Base-by-base conservation (phyloP, 257 asterid species). In the Plantago ovata region DNA sequence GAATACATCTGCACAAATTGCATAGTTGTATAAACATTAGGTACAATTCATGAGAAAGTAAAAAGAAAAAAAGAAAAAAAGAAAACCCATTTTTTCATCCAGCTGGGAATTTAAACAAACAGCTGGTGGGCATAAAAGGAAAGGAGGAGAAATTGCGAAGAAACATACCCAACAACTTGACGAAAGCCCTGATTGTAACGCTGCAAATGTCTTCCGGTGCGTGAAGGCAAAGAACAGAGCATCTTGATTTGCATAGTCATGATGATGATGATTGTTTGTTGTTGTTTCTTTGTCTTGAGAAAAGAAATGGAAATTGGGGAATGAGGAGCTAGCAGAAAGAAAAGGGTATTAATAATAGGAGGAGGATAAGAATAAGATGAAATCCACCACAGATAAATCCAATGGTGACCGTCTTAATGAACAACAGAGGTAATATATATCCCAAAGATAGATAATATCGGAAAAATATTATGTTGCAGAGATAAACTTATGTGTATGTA, bases 161-260 rank as follows among this genome's bases (percentile, higher is more conserved):
- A 13, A 43, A 7, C 9, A 38, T 81, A 85, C 94, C 94, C 94
- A 60, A 85, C 94, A 74, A 85, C 94, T 58, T 73, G 89, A 18
- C 94, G 90, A 63, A 75, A 70, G 15, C 91, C 94, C 62, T 80
- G 72, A 60, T 80, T 85, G 42, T 76, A 85, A 6, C 94, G 81
- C 79, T 85, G 94, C 81, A 85, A 69, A 65, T 77, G 84, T 59
- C 94, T 74, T 7, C 94, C 94, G 0, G 88, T 75, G 13, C 94
- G 85, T 18, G 94, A 76, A 18, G 81, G 73, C 75, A 72, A 58
- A 53, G 77, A 40, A 16, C 66, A 72, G 6, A 79, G 62, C 65
- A 74, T 75, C 62, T 78, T 78, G 75, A 85, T 72, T 74, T 81
- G 83, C 91, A 82, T 85, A 44, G 72, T 70, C 44, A 63, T 47